These are phyloP conservation scores for Kazachstania sp. DNA, from an alignment of 1,139 yeast species.

Conservation along the genomic window DNA sequence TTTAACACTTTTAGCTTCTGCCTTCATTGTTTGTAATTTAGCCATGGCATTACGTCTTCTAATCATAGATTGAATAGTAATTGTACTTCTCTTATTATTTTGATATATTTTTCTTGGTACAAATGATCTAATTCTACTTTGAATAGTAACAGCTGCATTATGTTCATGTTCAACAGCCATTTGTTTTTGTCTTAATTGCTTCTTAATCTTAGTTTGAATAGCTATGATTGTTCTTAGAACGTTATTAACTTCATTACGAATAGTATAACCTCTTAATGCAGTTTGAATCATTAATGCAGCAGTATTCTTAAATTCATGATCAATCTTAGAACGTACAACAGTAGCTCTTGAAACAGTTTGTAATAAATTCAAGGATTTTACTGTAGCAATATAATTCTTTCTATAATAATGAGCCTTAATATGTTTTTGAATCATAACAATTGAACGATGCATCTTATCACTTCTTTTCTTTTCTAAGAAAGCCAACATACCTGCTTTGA, in stretches of 20 bases:
- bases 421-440: slow-evolving; percentile 81
- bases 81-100: slow-evolving; percentile 40
- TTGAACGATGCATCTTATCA: slow-evolving; percentile 71
- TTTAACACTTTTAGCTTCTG: slow-evolving; percentile 84
- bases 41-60: slow-evolving; percentile 69
- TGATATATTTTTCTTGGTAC: slow-evolving; percentile 24
- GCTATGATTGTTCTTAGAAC: slow-evolving; percentile 47
- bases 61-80: slow-evolving; percentile 66
- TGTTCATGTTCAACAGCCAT: slow-evolving; percentile 43
- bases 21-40: slow-evolving; percentile 55
- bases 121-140: slow-evolving; percentile 36
- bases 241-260: slow-evolving; percentile 41
- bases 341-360: slow-evolving; percentile 63
- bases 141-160: slow-evolving; percentile 62
- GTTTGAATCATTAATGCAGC: slow-evolving; percentile 76
- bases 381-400: slow-evolving; percentile 48
- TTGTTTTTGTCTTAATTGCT: slow-evolving; percentile 50
- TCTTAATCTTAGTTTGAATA: slow-evolving; percentile 67
- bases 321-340: slow-evolving; percentile 49
- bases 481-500: slow-evolving; percentile 96
- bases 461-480: slow-evolving; percentile 81
- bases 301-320: slow-evolving; percentile 46
- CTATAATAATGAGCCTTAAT: slow-evolving; percentile 63
- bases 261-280: slow-evolving; percentile 54
- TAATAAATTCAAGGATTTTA: slow-evolving; percentile 45